These are phyloP conservation scores for Metarhizium humberi DNA, from an alignment of 2,329 filamentous ascomycete species.

Conservation along the genomic window DNA sequence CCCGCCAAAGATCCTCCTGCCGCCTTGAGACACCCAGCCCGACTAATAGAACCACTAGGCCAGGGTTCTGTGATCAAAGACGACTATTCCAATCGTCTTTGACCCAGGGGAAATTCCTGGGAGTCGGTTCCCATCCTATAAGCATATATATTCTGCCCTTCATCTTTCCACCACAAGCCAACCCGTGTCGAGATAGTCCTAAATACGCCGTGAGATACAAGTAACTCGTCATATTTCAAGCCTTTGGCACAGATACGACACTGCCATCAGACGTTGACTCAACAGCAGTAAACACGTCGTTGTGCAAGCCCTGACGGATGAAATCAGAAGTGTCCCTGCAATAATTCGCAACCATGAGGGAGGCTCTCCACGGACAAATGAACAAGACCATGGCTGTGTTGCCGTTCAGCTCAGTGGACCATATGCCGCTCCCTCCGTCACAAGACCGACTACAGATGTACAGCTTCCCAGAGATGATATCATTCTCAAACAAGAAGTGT, in stretches of 20 bases:
- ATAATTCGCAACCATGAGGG: conserved; percentile 2
- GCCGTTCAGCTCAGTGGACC: neutral
- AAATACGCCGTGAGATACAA: neutral
- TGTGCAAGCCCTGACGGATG: neutral
- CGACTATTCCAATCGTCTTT: neutral
- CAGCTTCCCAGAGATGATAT: conserved; percentile 7
- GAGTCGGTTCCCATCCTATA: neutral
- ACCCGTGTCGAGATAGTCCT: neutral
- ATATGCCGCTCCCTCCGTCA: neutral
- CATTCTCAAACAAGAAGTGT: conserved; percentile 18
- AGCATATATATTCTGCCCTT: neutral
- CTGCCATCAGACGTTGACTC: neutral
- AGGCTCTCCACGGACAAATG: neutral
- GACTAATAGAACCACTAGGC: neutral
- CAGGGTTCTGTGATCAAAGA: neutral
- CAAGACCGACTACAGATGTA: neutral
- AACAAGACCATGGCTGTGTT: neutral
- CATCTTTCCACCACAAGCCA: neutral
- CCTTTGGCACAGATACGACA: neutral
- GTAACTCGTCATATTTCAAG: neutral
- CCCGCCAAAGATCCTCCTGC: neutral
- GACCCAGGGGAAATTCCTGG: neutral
- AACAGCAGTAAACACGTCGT: neutral
- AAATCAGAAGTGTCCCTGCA: neutral
- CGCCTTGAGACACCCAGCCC: neutral